Evolutionary conservation across 371 early-diverging fungal genomes (phyloP).

Genomic region (Haplosporangium sp.): DNA sequence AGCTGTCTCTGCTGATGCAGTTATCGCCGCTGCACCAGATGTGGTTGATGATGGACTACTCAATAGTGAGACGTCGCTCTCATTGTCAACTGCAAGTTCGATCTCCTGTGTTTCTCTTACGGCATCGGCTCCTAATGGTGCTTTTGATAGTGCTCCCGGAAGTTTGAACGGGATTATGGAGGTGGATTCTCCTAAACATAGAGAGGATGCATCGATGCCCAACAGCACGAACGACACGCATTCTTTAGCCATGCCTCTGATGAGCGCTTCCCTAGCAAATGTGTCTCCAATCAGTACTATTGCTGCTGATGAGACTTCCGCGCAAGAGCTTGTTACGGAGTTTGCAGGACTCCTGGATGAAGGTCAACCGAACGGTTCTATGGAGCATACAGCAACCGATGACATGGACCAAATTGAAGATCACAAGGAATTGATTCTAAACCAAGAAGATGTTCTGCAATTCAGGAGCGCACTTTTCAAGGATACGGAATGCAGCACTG

Average conservation of each 20-base stretch:
- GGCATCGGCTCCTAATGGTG: neutral
- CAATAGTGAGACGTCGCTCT: conserved; percentile 24
- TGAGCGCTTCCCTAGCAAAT: neutral
- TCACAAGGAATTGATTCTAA: conserved; percentile 12
- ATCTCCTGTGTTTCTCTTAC: conserved; percentile 11
- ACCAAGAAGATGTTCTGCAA: conserved; percentile 3
- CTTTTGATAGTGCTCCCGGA: neutral
- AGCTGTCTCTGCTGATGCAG: neutral
- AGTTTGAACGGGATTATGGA: conserved; percentile 11
- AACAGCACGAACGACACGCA: neutral
- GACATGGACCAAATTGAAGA: conserved; percentile 1
- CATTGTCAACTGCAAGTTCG: conserved; percentile 10
- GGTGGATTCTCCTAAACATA: conserved; percentile 8
- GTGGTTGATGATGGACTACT: conserved; percentile 7
- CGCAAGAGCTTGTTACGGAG: no score
- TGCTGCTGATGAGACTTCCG: no score
- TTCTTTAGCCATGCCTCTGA: neutral
- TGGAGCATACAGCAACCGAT: neutral
- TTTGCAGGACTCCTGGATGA: neutral
- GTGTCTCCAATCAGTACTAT: no score
- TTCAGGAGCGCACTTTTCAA: conserved; percentile 17
- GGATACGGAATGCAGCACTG: conserved; percentile 27
- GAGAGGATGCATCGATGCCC: neutral
- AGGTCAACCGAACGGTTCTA: neutral
- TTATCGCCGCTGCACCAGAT: neutral